Conservation (phyloP, 768 basidiomycete genomes). For the Paxillus ammoniavirescens region DNA sequence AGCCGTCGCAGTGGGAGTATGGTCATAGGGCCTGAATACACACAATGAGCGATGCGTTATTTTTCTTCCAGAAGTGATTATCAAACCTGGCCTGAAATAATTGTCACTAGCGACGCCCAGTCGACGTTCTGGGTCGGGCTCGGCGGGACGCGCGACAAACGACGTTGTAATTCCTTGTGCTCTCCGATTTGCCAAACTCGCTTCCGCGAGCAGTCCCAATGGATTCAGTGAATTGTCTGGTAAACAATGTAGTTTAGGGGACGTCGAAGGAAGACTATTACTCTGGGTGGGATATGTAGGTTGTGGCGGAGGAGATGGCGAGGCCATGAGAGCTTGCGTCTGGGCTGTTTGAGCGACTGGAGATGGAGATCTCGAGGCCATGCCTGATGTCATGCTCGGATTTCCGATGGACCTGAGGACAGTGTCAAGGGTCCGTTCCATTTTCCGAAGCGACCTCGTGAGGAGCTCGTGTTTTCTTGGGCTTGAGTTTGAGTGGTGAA, state of each 20-base stretch:
- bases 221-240: conserved; percentile 94
- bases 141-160: conserved; percentile 37
- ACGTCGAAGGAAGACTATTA: conserved; percentile 38
- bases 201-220: conserved; percentile 88
- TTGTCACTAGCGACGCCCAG: conserved; percentile 82
- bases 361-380: conserved; percentile 81
- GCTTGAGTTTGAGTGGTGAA: conserved; percentile 29
- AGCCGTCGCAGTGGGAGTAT: conserved; percentile 79
- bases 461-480: conserved; percentile 81
- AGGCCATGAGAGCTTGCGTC: conserved; percentile 57
- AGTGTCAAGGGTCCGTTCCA: conserved; percentile 91
- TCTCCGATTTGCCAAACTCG: conserved; percentile 73
- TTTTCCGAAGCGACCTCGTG: conserved; percentile 79
- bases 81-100: conserved; percentile 88
- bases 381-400: conserved; percentile 72
- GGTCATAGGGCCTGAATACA: conserved; percentile 72
- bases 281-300: conserved; percentile 27
- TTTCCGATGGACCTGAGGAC: conserved; percentile 88
- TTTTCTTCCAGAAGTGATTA: background rate
- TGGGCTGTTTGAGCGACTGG: conserved; percentile 51
- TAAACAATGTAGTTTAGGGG: conserved; percentile 85
- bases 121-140: conserved; percentile 42
- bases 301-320: conserved; percentile 48
- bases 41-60: conserved; percentile 4
- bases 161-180: conserved; percentile 48